phyloP scores from a whole-genome alignment of 495 filamentous ascomycete genomes.

The Haplographium delicatum region DNA sequence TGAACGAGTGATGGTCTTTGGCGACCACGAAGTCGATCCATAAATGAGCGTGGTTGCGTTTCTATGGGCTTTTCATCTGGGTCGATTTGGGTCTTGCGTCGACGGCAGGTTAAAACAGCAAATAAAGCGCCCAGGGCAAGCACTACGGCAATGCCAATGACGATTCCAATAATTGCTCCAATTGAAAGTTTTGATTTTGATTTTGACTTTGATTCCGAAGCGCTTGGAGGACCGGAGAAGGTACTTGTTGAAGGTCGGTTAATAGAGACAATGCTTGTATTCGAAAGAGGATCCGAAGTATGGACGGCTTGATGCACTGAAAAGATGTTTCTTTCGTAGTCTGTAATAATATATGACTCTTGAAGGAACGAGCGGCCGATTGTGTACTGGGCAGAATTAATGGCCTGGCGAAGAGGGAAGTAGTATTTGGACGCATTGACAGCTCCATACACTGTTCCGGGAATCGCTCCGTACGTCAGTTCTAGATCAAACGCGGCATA shows the following conservation, averaged over 20 bases:
- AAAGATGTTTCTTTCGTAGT: slow-evolving; percentile 58
- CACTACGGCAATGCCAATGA: slow-evolving; percentile 29
- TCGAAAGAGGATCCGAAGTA: slow-evolving; percentile 35
- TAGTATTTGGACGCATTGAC: slow-evolving; percentile 43
- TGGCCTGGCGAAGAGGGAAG: slow-evolving; percentile 54
- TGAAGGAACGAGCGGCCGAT: slow-evolving; percentile 67
- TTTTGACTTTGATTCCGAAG: too few species aligned
- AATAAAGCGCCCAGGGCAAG: background rate
- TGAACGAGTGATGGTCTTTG: background rate
- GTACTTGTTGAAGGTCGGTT: slow-evolving; percentile 39
- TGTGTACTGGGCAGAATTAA: slow-evolving; percentile 50
- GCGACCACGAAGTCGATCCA: slow-evolving; percentile 13
- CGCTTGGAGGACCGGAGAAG: slow-evolving; percentile 31
- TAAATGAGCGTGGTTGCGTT: slow-evolving; percentile 1
- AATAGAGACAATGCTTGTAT: slow-evolving; percentile 45
- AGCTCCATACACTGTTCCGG: slow-evolving; percentile 33
- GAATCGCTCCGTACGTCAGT: slow-evolving; percentile 47
- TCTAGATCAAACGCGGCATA: slow-evolving; percentile 59
- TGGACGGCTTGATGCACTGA: slow-evolving; percentile 55
- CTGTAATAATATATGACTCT: slow-evolving; percentile 63
- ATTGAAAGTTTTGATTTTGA: slow-evolving; percentile 43
- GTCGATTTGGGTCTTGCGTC: background rate
- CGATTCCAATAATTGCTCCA: slow-evolving; percentile 40
- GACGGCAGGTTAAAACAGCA: slow-evolving; percentile 1
- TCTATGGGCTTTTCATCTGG: slow-evolving; percentile 4